Conservation (phyloP, 1,284 basidiomycete genomes). For the Coniophora puteana region DNA sequence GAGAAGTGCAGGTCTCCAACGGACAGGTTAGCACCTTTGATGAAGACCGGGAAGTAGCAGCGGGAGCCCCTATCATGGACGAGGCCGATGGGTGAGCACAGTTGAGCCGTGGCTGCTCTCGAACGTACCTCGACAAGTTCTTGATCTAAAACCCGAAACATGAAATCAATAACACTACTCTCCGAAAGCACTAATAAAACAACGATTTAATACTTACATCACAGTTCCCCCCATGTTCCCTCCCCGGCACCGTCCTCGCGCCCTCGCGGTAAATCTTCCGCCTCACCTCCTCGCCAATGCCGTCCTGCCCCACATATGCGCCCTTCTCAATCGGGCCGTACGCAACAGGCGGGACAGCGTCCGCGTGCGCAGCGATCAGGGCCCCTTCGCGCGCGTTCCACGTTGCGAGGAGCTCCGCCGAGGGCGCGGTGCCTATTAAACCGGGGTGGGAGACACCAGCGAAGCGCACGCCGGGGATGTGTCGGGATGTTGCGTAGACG, state of each 20-base stretch:
- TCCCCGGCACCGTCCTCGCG: constrained; percentile 72
- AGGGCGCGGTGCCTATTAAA: constrained; percentile 74
- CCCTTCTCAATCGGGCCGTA: constrained; percentile 59
- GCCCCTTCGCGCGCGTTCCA: constrained; percentile 74
- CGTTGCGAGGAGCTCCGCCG: constrained; percentile 62
- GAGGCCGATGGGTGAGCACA: background rate
- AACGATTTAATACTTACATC: constrained; percentile 49
- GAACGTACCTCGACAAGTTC: constrained; percentile 55
- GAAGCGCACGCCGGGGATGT: constrained; percentile 78
- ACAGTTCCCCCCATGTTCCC: constrained; percentile 82
- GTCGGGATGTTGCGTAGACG: constrained; percentile 65
- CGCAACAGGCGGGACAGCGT: constrained; percentile 63
- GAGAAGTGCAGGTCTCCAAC: constrained; percentile 82
- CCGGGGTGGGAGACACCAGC: constrained; percentile 77
- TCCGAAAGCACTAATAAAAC: constrained; percentile 1
- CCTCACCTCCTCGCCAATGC: constrained; percentile 40
- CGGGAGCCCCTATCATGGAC: constrained; percentile 47
- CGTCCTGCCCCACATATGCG: constrained; percentile 70
- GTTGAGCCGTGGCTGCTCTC: no score
- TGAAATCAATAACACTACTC: constrained; percentile 4
- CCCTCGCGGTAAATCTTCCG: constrained; percentile 65
- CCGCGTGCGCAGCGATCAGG: constrained; percentile 55
- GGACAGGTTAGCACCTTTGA: constrained; percentile 73
- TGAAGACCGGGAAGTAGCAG: constrained; percentile 78
- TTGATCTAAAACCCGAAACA: constrained; percentile 50